A percentile compares a stretch with the other conserved stretches of the same genome.
These are phyloP conservation scores for Fusarium annulatum DNA, from an alignment of 2,329 filamentous ascomycete species.

Conservation along the genomic window DNA sequence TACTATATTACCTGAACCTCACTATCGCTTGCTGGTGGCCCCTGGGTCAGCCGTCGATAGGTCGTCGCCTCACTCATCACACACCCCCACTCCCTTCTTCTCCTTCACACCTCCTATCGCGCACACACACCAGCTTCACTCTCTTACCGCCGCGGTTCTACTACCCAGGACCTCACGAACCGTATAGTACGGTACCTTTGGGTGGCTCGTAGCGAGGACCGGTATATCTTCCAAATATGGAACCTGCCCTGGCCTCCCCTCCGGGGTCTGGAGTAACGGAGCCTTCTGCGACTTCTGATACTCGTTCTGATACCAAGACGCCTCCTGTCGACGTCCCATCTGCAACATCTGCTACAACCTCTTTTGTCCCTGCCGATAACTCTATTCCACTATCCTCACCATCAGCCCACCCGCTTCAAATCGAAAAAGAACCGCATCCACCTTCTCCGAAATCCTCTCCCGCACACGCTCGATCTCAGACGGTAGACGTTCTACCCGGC, in stretches of 20 bases:
- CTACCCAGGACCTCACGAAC: slow-evolving; percentile 27
- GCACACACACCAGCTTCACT: slow-evolving; percentile 30
- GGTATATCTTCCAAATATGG: slow-evolving; percentile 44
- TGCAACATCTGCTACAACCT: slow-evolving; percentile 27
- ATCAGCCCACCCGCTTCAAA: slow-evolving; percentile 30
- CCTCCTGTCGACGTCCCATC: slow-evolving; percentile 32
- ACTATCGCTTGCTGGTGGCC: slow-evolving; percentile 19
- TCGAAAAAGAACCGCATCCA: slow-evolving; percentile 17
- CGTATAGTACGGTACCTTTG: slow-evolving; percentile 23
- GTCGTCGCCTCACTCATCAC: slow-evolving; percentile 8
- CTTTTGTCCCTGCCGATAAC: slow-evolving; percentile 31
- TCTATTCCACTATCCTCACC: slow-evolving; percentile 35
- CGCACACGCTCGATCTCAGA: slow-evolving; percentile 43
- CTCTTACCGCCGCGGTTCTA: slow-evolving; percentile 22
- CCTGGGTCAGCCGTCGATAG: slow-evolving; percentile 20
- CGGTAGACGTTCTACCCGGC: slow-evolving; percentile 37
- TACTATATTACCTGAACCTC: slow-evolving; percentile 8
- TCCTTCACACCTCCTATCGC: slow-evolving; percentile 13
- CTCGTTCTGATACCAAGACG: slow-evolving; percentile 41
- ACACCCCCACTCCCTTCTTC: slow-evolving; percentile 31
- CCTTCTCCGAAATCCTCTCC: slow-evolving; percentile 30
- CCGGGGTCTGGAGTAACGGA: slow-evolving; percentile 38
- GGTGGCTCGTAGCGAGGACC: slow-evolving; percentile 31
- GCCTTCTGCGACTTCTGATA: slow-evolving; percentile 41
- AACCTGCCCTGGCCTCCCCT: slow-evolving; percentile 38